Percentiles rank a stretch among this genome's conserved stretches.
Evolutionary conservation across 768 basidiomycete species (phyloP).

Genomic region (Neoboletus brunneissimus): DNA sequence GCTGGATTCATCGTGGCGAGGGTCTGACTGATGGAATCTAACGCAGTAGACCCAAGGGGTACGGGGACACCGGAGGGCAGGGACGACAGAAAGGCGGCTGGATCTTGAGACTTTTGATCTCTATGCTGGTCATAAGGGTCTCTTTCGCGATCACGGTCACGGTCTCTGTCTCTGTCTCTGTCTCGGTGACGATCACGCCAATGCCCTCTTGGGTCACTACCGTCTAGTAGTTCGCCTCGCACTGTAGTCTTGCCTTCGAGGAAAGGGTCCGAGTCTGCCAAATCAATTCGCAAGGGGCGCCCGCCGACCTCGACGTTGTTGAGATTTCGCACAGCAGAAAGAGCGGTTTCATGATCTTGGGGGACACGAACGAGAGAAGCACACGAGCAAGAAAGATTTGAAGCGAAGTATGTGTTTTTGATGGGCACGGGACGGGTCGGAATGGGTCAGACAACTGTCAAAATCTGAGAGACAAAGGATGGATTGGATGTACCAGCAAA

Average conservation of each 20-base stretch:
- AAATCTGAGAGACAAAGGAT: slow-evolving; percentile 23
- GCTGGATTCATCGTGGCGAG: slow-evolving; percentile 80
- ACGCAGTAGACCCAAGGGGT: slow-evolving; percentile 63
- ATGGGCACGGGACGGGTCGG: slow-evolving; percentile 7
- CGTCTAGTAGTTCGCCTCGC: slow-evolving; percentile 75
- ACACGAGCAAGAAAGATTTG: slow-evolving; percentile 12
- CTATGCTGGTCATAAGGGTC: slow-evolving; percentile 33
- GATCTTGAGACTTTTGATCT: slow-evolving; percentile 38
- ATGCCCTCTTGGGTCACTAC: slow-evolving; percentile 41
- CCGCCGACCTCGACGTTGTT: slow-evolving; percentile 92
- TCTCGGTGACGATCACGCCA: slow-evolving; percentile 48
- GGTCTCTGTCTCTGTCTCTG: slow-evolving; percentile 49
- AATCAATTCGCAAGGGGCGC: slow-evolving; percentile 88
- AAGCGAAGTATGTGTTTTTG: slow-evolving; percentile 1
- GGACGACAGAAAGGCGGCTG: slow-evolving; percentile 54
- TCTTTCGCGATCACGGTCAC: slow-evolving; percentile 52
- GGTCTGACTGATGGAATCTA: slow-evolving; percentile 83
- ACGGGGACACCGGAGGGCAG: slow-evolving; percentile 78
- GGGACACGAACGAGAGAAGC: slow-evolving; percentile 9
- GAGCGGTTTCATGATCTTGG: slow-evolving; percentile 91
- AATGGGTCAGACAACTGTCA: slow-evolving; percentile 39
- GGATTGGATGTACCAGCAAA: slow-evolving; percentile 70
- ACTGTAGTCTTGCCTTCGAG: slow-evolving; percentile 89
- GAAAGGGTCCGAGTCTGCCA: slow-evolving; percentile 91
- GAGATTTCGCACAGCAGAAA: slow-evolving; percentile 93